Evolutionary conservation across 23 red algal species (phyloP).

Genomic region (Cyanidioschyzon merolae): DNA sequence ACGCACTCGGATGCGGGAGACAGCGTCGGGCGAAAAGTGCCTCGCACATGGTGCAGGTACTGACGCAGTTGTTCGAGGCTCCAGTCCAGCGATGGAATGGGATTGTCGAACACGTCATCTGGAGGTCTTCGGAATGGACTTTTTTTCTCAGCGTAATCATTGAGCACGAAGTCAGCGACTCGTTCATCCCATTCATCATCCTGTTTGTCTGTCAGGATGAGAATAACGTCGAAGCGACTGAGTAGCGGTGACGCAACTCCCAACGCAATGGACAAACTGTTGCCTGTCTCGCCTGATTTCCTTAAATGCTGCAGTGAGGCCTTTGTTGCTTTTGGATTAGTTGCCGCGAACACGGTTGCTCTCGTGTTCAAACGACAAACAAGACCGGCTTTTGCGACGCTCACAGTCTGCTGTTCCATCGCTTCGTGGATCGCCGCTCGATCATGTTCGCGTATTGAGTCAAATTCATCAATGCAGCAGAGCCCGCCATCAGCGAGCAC

Average conservation of each 20-base stretch:
- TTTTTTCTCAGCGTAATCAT: conserved; percentile 28
- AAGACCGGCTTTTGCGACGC: conserved; percentile 93
- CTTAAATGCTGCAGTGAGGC: background rate
- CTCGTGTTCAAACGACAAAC: conserved; percentile 79
- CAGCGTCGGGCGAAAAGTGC: conserved; percentile 37
- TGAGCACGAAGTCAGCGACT: conserved; percentile 69
- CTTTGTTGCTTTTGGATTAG: conserved; percentile 44
- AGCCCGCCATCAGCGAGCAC: conserved; percentile 94
- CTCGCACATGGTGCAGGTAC: conserved; percentile 81
- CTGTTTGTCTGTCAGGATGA: conserved; percentile 68
- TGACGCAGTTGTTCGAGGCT: conserved; percentile 47
- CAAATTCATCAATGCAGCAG: conserved; percentile 99
- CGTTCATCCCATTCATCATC: conserved; percentile 79
- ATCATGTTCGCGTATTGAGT: conserved; percentile 69
- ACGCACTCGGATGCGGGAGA: conserved; percentile 37
- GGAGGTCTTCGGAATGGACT: background rate
- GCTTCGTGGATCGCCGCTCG: conserved; percentile 94
- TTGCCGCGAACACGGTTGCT: conserved; percentile 81
- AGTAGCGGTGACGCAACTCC: conserved; percentile 82
- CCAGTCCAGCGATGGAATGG: conserved; percentile 18
- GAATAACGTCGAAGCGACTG: conserved; percentile 85
- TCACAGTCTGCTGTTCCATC: conserved; percentile 99
- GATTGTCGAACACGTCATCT: background rate
- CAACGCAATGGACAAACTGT: conserved; percentile 45
- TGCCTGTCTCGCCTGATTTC: conserved; percentile 9